Conservation (phyloP, 495 filamentous ascomycete genomes). For the Aspergillus funiculosus region DNA sequence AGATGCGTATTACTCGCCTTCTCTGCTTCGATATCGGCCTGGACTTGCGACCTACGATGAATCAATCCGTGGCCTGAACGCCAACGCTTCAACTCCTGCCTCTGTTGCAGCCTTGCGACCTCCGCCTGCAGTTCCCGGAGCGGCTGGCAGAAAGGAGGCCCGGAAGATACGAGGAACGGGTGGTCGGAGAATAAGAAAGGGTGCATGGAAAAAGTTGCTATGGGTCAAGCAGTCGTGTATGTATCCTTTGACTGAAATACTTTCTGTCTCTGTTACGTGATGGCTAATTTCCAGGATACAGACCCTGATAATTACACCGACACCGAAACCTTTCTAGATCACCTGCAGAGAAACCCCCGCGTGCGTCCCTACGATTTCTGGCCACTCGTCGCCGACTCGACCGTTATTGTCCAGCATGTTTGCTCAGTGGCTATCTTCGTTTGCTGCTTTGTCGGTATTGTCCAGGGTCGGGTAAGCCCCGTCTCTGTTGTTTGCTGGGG, state of each 20-base stretch:
- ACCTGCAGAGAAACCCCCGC: constrained; percentile 90
- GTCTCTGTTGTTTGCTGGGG: constrained; percentile 81
- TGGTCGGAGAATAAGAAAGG: constrained; percentile 58
- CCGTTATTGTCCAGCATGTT: constrained; percentile 94
- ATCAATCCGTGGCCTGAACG: constrained; percentile 29
- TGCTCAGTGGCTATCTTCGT: constrained; percentile 91
- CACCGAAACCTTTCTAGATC: constrained; percentile 89
- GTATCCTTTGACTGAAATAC: constrained; percentile 9
- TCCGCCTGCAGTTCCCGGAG: constrained; percentile 29
- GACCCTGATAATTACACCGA: constrained; percentile 99
- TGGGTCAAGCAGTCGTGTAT: constrained; percentile 97
- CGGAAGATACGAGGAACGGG: constrained; percentile 48
- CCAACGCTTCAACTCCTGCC: constrained; percentile 25
- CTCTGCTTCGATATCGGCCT: constrained; percentile 51
- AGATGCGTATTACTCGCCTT: constrained; percentile 66
- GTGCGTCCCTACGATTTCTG: constrained; percentile 97
- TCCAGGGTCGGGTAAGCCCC: constrained; percentile 75
- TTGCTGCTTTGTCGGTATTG: constrained; percentile 88
- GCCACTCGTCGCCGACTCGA: constrained; percentile 90
- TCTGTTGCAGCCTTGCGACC: constrained; percentile 37
- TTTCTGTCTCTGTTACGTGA: background rate
- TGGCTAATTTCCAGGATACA: constrained; percentile 26
- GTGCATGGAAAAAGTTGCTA: constrained; percentile 85
- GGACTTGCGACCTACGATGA: constrained; percentile 38
- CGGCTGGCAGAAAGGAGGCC: constrained; percentile 29